Evolutionary conservation across 176 grass and related monocot genomes (phyloP).

Genomic region (Stipa capillata): DNA sequence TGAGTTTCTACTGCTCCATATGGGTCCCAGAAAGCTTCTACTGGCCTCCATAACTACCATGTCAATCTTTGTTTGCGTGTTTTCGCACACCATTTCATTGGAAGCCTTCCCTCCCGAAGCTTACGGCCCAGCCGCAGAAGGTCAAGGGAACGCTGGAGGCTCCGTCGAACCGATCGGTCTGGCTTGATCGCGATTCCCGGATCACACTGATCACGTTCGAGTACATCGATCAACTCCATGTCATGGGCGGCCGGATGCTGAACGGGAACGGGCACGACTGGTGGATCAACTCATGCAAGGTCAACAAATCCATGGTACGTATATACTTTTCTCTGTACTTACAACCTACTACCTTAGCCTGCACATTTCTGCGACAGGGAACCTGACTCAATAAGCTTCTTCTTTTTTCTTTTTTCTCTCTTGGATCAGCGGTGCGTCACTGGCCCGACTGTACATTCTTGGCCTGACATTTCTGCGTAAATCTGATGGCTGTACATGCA

Average conservation of each 20-base stretch:
- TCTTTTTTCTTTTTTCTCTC: background rate
- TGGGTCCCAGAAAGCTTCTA: constrained; percentile 28
- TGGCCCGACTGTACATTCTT: constrained; percentile 55
- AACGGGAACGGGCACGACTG: constrained; percentile 61
- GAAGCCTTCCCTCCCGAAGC: background rate
- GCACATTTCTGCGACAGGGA: background rate
- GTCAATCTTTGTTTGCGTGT: background rate
- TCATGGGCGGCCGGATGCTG: constrained; percentile 53
- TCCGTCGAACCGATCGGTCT: constrained; percentile 44
- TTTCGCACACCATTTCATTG: background rate
- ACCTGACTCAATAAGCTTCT: background rate
- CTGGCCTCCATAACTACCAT: constrained; percentile 6
- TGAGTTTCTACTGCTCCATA: constrained; percentile 5
- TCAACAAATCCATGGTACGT: constrained; percentile 44
- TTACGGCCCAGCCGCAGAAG: background rate
- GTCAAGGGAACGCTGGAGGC: constrained; percentile 56
- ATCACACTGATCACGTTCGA: constrained; percentile 59
- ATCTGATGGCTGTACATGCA: background rate
- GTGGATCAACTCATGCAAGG: constrained; percentile 76
- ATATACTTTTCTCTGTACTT: background rate
- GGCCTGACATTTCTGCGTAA: background rate
- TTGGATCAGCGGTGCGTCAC: constrained; percentile 45
- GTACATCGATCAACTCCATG: constrained; percentile 16
- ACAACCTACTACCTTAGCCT: background rate
- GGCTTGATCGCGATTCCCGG: background rate